A percentile compares a stretch with the other conserved stretches of the same genome.
Evolutionary conservation across 2,329 filamentous ascomycete genomes (phyloP).

Genomic region (Xylariales sp.): DNA sequence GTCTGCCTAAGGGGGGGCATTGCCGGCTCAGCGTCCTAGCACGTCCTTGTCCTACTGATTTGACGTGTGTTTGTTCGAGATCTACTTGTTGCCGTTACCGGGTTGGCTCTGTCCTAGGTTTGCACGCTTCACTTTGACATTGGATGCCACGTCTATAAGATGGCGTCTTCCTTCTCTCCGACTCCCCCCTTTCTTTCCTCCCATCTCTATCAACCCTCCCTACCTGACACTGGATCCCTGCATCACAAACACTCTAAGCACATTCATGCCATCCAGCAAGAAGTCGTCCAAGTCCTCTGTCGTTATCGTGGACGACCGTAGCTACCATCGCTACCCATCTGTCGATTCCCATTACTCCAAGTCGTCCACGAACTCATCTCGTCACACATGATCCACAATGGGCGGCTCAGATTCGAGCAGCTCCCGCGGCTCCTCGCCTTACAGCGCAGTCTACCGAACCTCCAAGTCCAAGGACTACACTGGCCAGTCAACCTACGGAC

Average conservation of each 20-base stretch:
- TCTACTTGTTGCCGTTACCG: too few species aligned
- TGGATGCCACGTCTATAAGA: too few species aligned
- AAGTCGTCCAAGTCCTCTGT: conserved; percentile 8
- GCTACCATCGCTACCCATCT: conserved; percentile 3
- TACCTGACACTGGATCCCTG: not conserved
- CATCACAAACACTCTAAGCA: not conserved
- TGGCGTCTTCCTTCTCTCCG: too few species aligned
- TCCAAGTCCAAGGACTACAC: not conserved
- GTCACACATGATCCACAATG: not conserved
- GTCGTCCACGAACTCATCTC: not conserved
- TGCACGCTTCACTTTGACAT: too few species aligned
- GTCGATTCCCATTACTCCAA: not conserved
- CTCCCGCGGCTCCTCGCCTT: conserved; percentile 1
- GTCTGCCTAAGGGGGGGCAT: too few species aligned
- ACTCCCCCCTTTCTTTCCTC: not conserved
- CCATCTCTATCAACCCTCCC: not conserved
- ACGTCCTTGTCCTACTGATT: too few species aligned
- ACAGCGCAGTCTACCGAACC: not conserved
- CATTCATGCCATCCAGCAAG: not conserved
- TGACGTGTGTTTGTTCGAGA: too few species aligned
- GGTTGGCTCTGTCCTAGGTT: too few species aligned
- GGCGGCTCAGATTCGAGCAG: not conserved
- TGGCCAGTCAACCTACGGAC: not conserved
- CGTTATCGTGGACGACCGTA: conserved; percentile 5
- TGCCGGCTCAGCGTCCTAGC: too few species aligned